phyloP scores from a whole-genome alignment of 2,329 filamentous ascomycete genomes.

The Geosmithia putterillii region DNA sequence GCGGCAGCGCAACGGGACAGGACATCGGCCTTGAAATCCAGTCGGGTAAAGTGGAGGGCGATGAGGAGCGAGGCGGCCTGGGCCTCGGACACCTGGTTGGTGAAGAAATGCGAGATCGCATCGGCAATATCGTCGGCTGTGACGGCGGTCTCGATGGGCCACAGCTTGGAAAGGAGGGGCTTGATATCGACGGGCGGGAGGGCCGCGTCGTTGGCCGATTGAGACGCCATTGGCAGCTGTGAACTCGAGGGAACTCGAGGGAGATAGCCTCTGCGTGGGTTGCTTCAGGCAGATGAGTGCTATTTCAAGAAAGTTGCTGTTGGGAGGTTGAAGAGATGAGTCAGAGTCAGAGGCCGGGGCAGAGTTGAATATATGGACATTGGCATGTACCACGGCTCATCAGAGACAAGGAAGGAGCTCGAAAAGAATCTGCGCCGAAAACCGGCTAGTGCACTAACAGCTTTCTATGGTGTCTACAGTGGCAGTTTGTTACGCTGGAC shows the following conservation, averaged over 20 bases:
- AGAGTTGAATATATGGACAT: background rate
- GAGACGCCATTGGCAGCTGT: conserved; percentile 1
- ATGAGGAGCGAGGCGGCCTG: conserved; percentile 83
- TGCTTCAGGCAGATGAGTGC: background rate
- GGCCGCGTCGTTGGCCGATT: conserved; percentile 10
- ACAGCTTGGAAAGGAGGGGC: conserved; percentile 60
- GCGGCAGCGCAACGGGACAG: conserved; percentile 71
- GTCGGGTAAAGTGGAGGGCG: conserved; percentile 79
- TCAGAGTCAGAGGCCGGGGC: background rate
- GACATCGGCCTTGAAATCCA: conserved; percentile 75
- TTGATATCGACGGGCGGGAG: conserved; percentile 46
- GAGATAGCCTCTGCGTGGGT: background rate
- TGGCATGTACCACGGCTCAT: background rate
- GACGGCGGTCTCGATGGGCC: conserved; percentile 45
- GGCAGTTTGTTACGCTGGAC: background rate
- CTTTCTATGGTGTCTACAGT: background rate
- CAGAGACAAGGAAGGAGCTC: background rate
- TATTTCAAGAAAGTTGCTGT: background rate
- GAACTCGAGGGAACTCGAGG: background rate
- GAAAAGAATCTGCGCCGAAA: background rate
- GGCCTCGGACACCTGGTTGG: conserved; percentile 74
- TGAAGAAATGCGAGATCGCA: conserved; percentile 87
- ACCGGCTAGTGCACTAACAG: background rate
- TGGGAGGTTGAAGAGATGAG: background rate
- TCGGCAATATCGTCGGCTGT: conserved; percentile 73